A percentile compares a stretch with the other conserved stretches of the same genome.
Conservation (phyloP, 306 rosid genomes). For the Gynostemma pentaphyllum region DNA sequence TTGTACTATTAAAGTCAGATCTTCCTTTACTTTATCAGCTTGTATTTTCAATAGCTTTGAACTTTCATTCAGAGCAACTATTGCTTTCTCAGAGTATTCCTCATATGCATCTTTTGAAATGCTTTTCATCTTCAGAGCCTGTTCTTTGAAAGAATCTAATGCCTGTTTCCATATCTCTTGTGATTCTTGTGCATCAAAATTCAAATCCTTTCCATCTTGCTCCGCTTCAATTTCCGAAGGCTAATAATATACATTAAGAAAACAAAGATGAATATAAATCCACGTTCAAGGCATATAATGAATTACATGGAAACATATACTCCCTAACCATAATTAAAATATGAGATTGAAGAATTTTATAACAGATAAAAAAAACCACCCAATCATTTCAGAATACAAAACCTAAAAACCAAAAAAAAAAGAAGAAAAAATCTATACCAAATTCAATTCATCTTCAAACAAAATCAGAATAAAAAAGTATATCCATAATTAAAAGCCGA, state of each 20-base stretch:
- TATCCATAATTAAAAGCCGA: background rate
- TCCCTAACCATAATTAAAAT: background rate
- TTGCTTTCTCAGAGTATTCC: conserved; percentile 64
- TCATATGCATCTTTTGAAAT: conserved; percentile 81
- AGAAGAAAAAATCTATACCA: background rate
- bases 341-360: background rate
- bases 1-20: conserved; percentile 47
- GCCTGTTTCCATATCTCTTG: conserved; percentile 73
- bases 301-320: background rate
- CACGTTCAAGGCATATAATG: conserved; percentile 3
- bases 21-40: conserved; percentile 58
- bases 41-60: conserved; percentile 68
- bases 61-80: conserved; percentile 48
- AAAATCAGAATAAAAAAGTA: no score
- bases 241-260: conserved; percentile 1
- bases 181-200: conserved; percentile 39
- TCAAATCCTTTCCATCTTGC: conserved; percentile 22
- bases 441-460: no score
- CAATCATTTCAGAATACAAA: background rate
- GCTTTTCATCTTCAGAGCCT: conserved; percentile 59
- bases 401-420: background rate
- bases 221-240: conserved; percentile 49
- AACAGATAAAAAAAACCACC: background rate
- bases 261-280: background rate
- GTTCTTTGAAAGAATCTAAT: conserved; percentile 67